Percentiles rank a stretch among this genome's conserved stretches.
These are phyloP conservation scores for Symmetrospora coprosmae DNA, from an alignment of 768 basidiomycete species.

Conservation along the genomic window DNA sequence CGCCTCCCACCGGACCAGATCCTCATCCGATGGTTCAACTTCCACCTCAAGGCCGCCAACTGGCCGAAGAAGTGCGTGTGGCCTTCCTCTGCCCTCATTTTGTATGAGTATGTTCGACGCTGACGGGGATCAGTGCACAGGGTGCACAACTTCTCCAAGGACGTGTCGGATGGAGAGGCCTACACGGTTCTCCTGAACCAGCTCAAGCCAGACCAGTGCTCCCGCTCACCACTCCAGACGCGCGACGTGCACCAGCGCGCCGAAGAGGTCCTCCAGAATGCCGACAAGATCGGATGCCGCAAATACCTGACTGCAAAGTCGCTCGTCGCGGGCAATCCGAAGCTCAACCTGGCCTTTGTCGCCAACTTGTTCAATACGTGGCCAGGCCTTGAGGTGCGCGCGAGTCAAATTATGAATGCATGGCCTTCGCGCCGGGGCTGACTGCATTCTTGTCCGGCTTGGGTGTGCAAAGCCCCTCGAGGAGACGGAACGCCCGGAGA, in stretches of 20 bases:
- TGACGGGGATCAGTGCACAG: constrained; percentile 39
- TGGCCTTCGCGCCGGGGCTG: not conserved
- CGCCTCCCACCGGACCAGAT: constrained; percentile 93
- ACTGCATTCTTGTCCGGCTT: not conserved
- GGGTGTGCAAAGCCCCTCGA: constrained; percentile 52
- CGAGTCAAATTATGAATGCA: not conserved
- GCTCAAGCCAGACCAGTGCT: constrained; percentile 85
- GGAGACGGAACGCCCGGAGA: constrained; percentile 79
- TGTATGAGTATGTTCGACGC: not conserved
- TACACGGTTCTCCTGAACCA: constrained; percentile 93
- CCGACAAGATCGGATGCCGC: constrained; percentile 80
- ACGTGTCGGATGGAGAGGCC: constrained; percentile 94
- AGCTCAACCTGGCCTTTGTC: constrained; percentile 93
- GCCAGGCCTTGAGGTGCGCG: constrained; percentile 56
- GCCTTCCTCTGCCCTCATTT: no score
- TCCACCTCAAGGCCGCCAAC: constrained; percentile 85
- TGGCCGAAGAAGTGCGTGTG: constrained; percentile 69
- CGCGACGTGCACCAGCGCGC: constrained; percentile 67
- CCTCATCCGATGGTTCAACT: constrained; percentile 96
- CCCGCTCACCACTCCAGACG: constrained; percentile 76
- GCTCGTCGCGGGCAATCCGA: constrained; percentile 83
- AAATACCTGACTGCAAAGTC: constrained; percentile 89
- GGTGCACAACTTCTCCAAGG: constrained; percentile 92
- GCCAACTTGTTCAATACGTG: constrained; percentile 98
- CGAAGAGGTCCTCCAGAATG: constrained; percentile 86